These are phyloP conservation scores for Schizosaccharomyces versatilis DNA, from an alignment of 1,139 yeast species.

Conservation along the genomic window DNA sequence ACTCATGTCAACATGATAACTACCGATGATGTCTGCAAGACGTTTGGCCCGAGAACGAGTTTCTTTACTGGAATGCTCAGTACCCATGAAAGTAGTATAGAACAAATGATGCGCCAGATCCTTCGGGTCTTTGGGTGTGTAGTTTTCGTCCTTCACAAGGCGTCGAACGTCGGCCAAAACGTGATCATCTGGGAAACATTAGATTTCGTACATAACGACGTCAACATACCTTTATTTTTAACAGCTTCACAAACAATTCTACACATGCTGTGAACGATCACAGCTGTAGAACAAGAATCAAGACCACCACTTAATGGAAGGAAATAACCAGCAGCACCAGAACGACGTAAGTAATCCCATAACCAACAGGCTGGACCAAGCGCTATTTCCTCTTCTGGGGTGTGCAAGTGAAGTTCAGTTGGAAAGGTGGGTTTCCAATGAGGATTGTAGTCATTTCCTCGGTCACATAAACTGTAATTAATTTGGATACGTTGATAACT, in stretches of 20 bases:
- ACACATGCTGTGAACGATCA: constrained; percentile 87
- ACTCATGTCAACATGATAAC: constrained; percentile 75
- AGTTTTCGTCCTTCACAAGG: constrained; percentile 26
- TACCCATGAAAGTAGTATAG: constrained; percentile 89
- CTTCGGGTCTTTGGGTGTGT: constrained; percentile 50
- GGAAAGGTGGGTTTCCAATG: constrained; percentile 35
- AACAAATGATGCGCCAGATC: constrained; percentile 58
- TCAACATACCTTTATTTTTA: constrained; percentile 25
- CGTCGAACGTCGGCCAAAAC: constrained; percentile 54
- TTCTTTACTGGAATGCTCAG: constrained; percentile 70
- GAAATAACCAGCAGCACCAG: constrained; percentile 74
- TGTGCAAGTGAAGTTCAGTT: constrained; percentile 35
- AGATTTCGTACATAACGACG: background rate
- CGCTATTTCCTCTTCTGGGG: constrained; percentile 89
- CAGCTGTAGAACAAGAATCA: constrained; percentile 93
- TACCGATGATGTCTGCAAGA: constrained; percentile 53
- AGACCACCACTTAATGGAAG: constrained; percentile 92
- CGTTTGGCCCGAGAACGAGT: constrained; percentile 70
- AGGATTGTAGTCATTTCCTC: constrained; percentile 36
- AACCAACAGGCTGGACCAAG: constrained; percentile 98
- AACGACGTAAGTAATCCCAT: constrained; percentile 90
- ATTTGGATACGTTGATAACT: constrained; percentile 40
- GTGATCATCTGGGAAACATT: constrained; percentile 5
- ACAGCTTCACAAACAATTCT: constrained; percentile 52
- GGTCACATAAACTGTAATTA: constrained; percentile 40